Conservation (phyloP, 345 rosid genomes). For the Eucalyptus globulus region DNA sequence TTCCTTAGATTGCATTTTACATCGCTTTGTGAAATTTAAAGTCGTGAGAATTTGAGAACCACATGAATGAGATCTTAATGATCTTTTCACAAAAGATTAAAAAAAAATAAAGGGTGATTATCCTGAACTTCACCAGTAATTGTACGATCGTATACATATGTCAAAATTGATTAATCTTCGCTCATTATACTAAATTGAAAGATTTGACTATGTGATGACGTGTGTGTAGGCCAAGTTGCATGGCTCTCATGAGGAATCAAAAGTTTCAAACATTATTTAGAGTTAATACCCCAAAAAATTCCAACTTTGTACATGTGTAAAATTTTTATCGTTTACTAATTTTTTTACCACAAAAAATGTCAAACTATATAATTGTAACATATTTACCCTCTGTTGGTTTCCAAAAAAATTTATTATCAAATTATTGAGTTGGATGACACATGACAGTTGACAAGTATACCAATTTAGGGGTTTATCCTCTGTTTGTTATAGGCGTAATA, state of each 20-base stretch:
- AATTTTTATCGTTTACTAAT: no score
- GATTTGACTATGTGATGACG: neutral
- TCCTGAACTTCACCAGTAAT: neutral
- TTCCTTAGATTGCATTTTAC: neutral
- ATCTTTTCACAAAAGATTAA: neutral
- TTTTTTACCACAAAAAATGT: no score
- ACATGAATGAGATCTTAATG: neutral
- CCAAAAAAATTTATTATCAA: rapidly evolving
- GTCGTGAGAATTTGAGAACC: neutral
- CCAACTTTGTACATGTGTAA: no score
- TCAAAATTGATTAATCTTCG: neutral
- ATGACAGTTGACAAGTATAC: rapidly evolving
- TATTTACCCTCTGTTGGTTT: no score
- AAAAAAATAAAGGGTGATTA: neutral
- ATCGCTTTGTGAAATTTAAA: neutral
- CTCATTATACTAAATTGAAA: neutral
- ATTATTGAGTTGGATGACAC: rapidly evolving
- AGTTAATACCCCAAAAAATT: no score
- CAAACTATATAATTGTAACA: no score
- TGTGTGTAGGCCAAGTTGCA: no score
- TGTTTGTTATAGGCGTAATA: no score
- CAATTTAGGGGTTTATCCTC: no score
- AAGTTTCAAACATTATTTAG: no score
- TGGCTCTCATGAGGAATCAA: no score
- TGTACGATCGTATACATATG: neutral